Conservation (phyloP, 805 yeast species). For the Metschnikowia amazonensis region DNA sequence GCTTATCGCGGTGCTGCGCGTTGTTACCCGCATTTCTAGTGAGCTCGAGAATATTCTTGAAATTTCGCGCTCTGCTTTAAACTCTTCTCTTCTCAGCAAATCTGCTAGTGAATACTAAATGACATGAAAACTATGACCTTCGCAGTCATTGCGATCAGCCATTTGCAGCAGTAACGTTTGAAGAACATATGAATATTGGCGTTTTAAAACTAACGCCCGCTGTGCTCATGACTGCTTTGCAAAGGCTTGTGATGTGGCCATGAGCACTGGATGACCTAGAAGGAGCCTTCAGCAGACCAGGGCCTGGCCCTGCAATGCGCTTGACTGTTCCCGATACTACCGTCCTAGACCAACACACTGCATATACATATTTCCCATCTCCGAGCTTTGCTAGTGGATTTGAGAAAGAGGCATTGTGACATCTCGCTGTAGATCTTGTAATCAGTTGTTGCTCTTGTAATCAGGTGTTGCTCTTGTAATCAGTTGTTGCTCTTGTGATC, state of each 20-base stretch:
- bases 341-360: slow-evolving; percentile 62
- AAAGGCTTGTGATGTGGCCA: slow-evolving; percentile 16
- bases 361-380: slow-evolving; percentile 76
- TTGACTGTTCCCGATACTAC: slow-evolving; percentile 46
- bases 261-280: slow-evolving; percentile 18
- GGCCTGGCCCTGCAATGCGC: slow-evolving; percentile 10
- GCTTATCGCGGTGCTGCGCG: slow-evolving; percentile 5
- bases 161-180: too few relatives aligned
- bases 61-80: background rate
- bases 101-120: too few relatives aligned
- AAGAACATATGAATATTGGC: too few relatives aligned
- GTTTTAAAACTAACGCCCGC: background rate
- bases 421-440: too few relatives aligned
- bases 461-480: slow-evolving; percentile 23
- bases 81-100: background rate
- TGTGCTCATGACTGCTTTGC: slow-evolving; percentile 11
- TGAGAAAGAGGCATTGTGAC: slow-evolving; percentile 77
- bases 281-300: slow-evolving; percentile 12
- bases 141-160: too few relatives aligned
- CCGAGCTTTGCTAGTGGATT: slow-evolving; percentile 58
- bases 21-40: slow-evolving; percentile 7
- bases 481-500: slow-evolving; percentile 14
- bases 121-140: too few relatives aligned
- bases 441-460: slow-evolving; percentile 9
- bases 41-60: slow-evolving; percentile 13